Conservation (phyloP, 75 land plant genomes). For the Pinus albicaulis region DNA sequence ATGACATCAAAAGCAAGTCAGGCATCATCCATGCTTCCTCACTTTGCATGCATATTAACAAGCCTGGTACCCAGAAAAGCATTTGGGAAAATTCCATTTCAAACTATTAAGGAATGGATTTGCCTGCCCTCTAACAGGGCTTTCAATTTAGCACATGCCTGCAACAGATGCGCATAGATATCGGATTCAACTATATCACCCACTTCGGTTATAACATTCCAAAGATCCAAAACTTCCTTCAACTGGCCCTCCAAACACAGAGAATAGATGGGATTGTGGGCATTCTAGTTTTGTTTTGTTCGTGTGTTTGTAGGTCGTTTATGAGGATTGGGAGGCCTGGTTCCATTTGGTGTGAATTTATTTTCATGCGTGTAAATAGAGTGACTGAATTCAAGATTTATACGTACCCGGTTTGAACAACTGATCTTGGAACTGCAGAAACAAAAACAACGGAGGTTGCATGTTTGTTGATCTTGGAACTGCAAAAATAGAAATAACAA, state of each 20-base stretch:
- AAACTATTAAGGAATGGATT: constrained; percentile 37
- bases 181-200: background rate
- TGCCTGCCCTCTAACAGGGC: constrained; percentile 22
- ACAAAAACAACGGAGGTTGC: no score
- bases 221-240: background rate
- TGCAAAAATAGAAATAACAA: no score
- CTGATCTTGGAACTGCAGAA: background rate
- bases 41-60: constrained; percentile 66
- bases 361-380: no score
- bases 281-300: no score
- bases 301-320: no score
- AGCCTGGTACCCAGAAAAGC: constrained; percentile 43
- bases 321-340: background rate
- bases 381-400: background rate
- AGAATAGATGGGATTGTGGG: background rate
- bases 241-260: constrained; percentile 4
- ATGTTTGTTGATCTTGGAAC: no score
- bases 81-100: constrained; percentile 30
- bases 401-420: background rate
- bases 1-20: constrained; percentile 28
- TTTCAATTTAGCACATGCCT: constrained; percentile 37
- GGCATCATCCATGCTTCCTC: constrained; percentile 47
- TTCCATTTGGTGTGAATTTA: background rate
- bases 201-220: background rate
- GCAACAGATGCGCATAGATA: constrained; percentile 37